Evolutionary conservation across 345 rosid species (phyloP), one percentile per base, ranked within the genome.

Genomic region (Heritiera fomes): DNA sequence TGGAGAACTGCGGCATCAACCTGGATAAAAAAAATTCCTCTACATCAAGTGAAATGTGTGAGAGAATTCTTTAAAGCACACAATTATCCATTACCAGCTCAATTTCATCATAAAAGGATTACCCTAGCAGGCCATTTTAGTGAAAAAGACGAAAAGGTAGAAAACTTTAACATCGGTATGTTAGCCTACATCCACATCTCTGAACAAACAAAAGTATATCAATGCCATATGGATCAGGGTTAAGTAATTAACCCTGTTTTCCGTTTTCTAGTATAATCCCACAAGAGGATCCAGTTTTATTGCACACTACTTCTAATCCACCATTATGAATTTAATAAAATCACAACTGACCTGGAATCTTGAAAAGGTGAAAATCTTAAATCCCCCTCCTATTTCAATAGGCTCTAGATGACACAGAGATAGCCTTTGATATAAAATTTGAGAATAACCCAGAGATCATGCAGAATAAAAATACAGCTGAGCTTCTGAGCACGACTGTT

Each of bases 1-100:
- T 91, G 99, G 63, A 95, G 92, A 88, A 85, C 90, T 1, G 92
- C 85, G 4, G 95, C 91, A 68, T 92, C 98, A 78, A 87, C 91
- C 99, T 95, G 84, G 64, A 79, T 18, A 64, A 52, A 41, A 71
- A 56, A 38, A n/a, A n/a, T n/a, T n/a, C n/a, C n/a, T n/a, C n/a
- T n/a, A n/a, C n/a, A n/a, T 9, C 43, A 15, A 40, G 50, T 50
- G 7, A 13, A 65, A 65, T n/a, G 8, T 61, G 56, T 10, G 11
- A 55, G 49, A 73, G 47, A 38, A 52, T 8, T 6, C 1, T 11
- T 38, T 43, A 40, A 15, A 60, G 38, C 5, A 8, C 47, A 71
- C 14, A 23, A 28, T 5, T 5, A 30, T 28, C 62, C 65, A 52
- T 32, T 53, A 52, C 18, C 47, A 52, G 75, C 62, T 72, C 8